A percentile compares a stretch with the other conserved stretches of the same genome.
Conservation (phyloP, 768 basidiomycete species). For the Phlebiopsis gigantea region DNA sequence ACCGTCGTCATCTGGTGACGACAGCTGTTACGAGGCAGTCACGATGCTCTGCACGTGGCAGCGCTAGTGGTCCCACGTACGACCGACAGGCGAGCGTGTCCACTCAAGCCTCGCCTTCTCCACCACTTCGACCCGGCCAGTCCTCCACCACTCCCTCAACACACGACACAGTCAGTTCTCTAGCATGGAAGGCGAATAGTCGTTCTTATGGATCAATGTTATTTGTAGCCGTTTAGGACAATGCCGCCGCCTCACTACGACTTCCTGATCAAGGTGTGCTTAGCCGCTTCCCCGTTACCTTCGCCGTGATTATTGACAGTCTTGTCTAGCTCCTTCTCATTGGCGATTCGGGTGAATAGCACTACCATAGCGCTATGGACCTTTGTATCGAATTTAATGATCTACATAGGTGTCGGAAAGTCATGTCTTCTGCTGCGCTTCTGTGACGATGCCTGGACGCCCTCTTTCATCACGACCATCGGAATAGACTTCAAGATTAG, state of each 20-base stretch:
- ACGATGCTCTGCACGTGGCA: slow-evolving; percentile 2
- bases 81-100: neutral
- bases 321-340: slow-evolving; percentile 79
- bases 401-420: slow-evolving; percentile 79
- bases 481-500: slow-evolving; percentile 99
- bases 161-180: neutral
- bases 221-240: slow-evolving; percentile 8
- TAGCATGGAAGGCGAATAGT: neutral
- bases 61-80: slow-evolving; percentile 5
- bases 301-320: neutral
- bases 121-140: neutral
- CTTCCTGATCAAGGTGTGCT: slow-evolving; percentile 84
- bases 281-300: neutral
- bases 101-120: neutral
- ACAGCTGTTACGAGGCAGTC: neutral
- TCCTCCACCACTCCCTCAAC: neutral
- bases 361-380: neutral
- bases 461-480: slow-evolving; percentile 98
- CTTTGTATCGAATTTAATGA: slow-evolving; percentile 2
- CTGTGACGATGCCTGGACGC: slow-evolving; percentile 99
- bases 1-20: neutral
- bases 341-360: slow-evolving; percentile 78
- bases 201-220: neutral
- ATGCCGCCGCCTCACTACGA: slow-evolving; percentile 97
- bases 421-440: slow-evolving; percentile 94